A percentile compares a stretch with the other conserved stretches of the same genome.
phyloP scores from a whole-genome alignment of 2,329 filamentous ascomycete genomes.

The Venturia pyrina region DNA sequence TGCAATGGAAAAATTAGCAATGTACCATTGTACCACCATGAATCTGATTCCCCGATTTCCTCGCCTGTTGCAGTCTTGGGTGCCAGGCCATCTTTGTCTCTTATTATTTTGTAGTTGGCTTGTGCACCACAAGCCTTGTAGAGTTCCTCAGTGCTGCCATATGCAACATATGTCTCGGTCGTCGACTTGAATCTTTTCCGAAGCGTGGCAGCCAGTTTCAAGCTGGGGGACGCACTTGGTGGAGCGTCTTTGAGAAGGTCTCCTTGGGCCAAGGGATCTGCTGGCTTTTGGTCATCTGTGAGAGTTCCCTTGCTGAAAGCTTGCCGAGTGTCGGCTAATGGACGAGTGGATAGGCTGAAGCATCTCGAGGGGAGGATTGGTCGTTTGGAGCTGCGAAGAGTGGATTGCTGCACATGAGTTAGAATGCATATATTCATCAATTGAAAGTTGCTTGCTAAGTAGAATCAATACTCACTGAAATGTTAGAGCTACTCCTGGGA shows the following conservation, averaged over 20 bases:
- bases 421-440: not conserved
- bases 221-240: not conserved
- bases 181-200: conserved; percentile 25
- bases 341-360: not conserved
- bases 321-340: not conserved
- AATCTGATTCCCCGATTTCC: conserved; percentile 54
- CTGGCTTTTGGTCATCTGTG: not conserved
- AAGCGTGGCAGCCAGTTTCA: conserved; percentile 15
- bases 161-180: conserved; percentile 65
- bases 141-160: conserved; percentile 66
- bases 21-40: conserved; percentile 76
- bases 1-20: conserved; percentile 13
- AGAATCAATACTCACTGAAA: not conserved
- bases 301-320: not conserved
- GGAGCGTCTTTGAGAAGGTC: conserved; percentile 10
- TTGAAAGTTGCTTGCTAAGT: not conserved
- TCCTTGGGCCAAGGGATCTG: not conserved
- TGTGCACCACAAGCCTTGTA: conserved; percentile 65
- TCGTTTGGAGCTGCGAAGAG: not conserved
- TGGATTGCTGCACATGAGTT: not conserved
- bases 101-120: conserved; percentile 67
- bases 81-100: conserved; percentile 53
- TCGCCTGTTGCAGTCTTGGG: conserved; percentile 69
- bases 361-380: not conserved
- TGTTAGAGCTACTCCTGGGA: not conserved